Conservation (phyloP, 2,329 filamentous ascomycete genomes). For the Alternaria incomplexa region DNA sequence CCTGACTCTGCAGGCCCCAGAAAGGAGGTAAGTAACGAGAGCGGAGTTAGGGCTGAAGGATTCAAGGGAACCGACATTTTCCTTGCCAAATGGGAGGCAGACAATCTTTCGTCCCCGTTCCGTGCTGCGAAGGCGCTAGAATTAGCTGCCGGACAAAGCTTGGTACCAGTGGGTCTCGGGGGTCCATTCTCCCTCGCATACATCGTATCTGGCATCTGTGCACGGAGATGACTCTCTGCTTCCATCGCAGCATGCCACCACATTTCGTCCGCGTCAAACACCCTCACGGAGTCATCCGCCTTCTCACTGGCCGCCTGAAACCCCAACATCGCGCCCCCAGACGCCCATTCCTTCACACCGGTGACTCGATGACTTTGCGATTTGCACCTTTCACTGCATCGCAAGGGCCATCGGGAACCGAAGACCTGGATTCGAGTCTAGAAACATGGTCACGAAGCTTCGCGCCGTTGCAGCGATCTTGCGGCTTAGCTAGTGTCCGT, state of each 20-base stretch:
- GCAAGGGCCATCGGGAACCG: background rate
- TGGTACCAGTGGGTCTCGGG: background rate
- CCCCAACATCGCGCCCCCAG: background rate
- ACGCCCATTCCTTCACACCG: background rate
- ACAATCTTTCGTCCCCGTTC: slow-evolving; percentile 3
- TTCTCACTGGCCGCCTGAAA: slow-evolving; percentile 14
- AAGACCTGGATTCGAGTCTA: background rate
- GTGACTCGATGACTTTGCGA: slow-evolving; percentile 6
- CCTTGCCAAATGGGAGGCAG: background rate
- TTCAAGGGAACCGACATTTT: background rate
- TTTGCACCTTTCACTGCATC: slow-evolving; percentile 7
- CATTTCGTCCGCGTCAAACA: background rate
- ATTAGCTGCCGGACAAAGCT: slow-evolving; percentile 6
- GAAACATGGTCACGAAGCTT: background rate
- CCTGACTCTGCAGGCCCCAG: background rate
- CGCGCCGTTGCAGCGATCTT: slow-evolving; percentile 1
- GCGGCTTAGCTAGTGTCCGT: background rate
- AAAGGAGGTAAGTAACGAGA: background rate
- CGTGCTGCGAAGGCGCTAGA: slow-evolving; percentile 1
- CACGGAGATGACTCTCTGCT: background rate
- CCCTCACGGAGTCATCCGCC: background rate
- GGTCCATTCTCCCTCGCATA: background rate
- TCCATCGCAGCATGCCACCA: background rate
- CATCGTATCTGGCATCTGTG: background rate
- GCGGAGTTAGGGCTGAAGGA: slow-evolving; percentile 1